A percentile compares a stretch with the other conserved stretches of the same genome.
These are phyloP conservation scores for Opeltia flavorubescens DNA, from an alignment of 495 filamentous ascomycete species.

Conservation along the genomic window DNA sequence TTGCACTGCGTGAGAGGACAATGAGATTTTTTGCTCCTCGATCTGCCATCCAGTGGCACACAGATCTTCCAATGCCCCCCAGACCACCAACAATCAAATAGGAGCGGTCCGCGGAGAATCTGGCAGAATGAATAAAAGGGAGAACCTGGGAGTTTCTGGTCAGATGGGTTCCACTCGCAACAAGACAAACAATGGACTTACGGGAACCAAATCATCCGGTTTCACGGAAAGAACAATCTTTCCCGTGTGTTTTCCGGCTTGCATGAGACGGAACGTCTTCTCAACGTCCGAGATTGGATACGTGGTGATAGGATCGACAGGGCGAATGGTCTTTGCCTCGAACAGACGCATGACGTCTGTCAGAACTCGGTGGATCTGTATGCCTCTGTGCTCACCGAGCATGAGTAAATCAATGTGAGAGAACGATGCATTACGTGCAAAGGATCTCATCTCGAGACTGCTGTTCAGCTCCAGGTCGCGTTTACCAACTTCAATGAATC, in stretches of 20 bases:
- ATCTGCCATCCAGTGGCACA: constrained; percentile 15
- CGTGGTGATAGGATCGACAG: constrained; percentile 20
- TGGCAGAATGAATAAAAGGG: background rate
- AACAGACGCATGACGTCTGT: constrained; percentile 1
- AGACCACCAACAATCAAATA: constrained; percentile 23
- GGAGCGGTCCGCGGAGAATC: background rate
- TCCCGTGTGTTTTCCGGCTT: constrained; percentile 37
- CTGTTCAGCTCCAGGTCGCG: background rate
- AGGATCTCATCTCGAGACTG: background rate
- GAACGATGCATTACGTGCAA: background rate
- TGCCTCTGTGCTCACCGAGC: background rate
- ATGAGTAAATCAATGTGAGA: background rate
- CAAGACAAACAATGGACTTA: background rate
- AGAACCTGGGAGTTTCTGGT: background rate
- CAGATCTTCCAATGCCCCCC: constrained; percentile 19
- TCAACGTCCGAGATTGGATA: constrained; percentile 26
- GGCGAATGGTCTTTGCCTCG: constrained; percentile 8
- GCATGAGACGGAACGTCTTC: constrained; percentile 40
- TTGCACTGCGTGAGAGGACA: constrained; percentile 13
- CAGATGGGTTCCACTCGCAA: background rate
- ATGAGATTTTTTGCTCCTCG: constrained; percentile 18
- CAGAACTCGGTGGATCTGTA: too few relatives aligned
- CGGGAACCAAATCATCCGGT: background rate
- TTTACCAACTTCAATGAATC: constrained; percentile 10
- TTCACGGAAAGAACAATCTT: constrained; percentile 31